phyloP scores from a whole-genome alignment of 2,329 filamentous ascomycete species.

The Colletotrichum godetiae region DNA sequence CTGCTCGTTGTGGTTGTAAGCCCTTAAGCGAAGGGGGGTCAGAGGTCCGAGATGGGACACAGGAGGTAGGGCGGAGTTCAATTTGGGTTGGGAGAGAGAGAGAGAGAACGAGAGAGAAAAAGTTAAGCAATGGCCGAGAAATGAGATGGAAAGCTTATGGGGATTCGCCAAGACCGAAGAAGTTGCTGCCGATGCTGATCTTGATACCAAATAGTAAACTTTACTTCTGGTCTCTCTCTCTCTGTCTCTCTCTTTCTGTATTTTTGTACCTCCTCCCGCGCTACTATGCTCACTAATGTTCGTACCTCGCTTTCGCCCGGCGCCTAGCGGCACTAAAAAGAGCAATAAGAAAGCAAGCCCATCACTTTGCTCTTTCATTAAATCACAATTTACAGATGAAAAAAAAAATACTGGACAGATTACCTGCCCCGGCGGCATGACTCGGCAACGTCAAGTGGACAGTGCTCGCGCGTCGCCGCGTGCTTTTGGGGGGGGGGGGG shows the following conservation, averaged over 20 bases:
- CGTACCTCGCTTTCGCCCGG: not conserved
- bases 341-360: not conserved
- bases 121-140: not conserved
- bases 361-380: not conserved
- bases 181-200: not conserved
- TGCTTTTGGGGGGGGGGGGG: too few species aligned
- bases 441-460: slow-evolving; percentile 9
- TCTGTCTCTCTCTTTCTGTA: too few species aligned
- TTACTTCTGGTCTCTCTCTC: not conserved
- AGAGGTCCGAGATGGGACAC: not conserved
- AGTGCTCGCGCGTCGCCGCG: not conserved
- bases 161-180: not conserved
- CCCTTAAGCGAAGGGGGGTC: not conserved
- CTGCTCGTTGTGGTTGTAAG: not conserved
- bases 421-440: not conserved
- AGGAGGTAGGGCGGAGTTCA: not conserved
- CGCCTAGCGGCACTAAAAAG: not conserved
- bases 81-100: too few species aligned
- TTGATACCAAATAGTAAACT: not conserved
- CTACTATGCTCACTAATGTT: not conserved
- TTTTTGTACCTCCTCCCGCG: too few species aligned
- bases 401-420: too few species aligned
- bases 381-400: too few species aligned
- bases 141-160: not conserved
- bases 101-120: not conserved